These are phyloP conservation scores for Populus hybrid DNA, from an alignment of 441 rosid genomes.

Conservation along the genomic window DNA sequence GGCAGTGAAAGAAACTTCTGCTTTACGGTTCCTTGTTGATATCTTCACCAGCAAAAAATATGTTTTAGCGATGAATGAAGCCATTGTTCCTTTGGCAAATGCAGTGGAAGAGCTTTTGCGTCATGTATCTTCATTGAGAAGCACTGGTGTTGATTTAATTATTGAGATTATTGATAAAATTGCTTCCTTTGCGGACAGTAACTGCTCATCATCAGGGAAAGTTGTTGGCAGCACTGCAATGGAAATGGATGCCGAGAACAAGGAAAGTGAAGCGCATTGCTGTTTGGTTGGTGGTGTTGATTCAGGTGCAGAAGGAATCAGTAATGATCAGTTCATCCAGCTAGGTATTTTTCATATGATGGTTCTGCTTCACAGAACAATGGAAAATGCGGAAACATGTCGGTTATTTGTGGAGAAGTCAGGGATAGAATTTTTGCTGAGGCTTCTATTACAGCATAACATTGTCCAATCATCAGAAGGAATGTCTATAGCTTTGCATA, in stretches of 20 bases:
- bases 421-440: constrained; percentile 86
- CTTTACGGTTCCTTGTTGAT: constrained; percentile 77
- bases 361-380: constrained; percentile 93
- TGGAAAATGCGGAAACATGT: constrained; percentile 95
- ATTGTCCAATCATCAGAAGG: constrained; percentile 98
- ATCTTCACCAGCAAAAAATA: constrained; percentile 87
- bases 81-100: constrained; percentile 91
- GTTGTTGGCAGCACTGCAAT: constrained; percentile 61
- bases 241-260: constrained; percentile 90
- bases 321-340: constrained; percentile 87
- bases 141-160: constrained; percentile 86
- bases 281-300: constrained; percentile 45
- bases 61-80: constrained; percentile 91
- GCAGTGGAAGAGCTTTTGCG: constrained; percentile 99
- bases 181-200: constrained; percentile 55
- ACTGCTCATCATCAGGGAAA: constrained; percentile 45
- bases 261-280: constrained; percentile 48
- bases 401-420: constrained; percentile 96
- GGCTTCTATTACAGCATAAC: constrained; percentile 80
- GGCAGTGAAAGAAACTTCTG: constrained; percentile 84
- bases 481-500: constrained; percentile 90
- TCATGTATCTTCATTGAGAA: constrained; percentile 86
- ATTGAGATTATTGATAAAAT: constrained; percentile 85
- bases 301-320: constrained; percentile 45
- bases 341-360: constrained; percentile 90